phyloP scores from a whole-genome alignment of 495 filamentous ascomycete species.

The Penicillium canariense region DNA sequence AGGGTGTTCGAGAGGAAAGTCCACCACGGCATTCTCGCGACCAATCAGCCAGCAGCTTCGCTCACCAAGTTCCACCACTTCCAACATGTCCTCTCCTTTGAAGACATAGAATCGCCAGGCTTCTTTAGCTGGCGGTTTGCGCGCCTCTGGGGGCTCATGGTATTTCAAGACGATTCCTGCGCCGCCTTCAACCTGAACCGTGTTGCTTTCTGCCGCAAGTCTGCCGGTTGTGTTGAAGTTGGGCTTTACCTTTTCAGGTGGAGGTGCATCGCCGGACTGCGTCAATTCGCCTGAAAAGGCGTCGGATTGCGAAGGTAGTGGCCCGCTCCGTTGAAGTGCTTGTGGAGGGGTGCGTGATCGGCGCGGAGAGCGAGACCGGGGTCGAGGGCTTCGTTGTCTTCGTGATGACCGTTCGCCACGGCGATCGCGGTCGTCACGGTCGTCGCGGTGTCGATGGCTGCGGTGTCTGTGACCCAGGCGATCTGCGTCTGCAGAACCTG shows the following conservation, averaged over 20 bases:
- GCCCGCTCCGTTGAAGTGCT: conserved; percentile 45
- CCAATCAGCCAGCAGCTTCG: conserved; percentile 91
- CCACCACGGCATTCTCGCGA: conserved; percentile 73
- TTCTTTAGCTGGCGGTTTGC: conserved; percentile 75
- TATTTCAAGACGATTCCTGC: conserved; percentile 79
- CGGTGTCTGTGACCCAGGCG: conserved; percentile 33
- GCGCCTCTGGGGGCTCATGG: conserved; percentile 89
- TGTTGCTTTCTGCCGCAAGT: conserved; percentile 86
- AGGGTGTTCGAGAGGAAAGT: conserved; percentile 82
- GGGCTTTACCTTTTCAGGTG: conserved; percentile 73
- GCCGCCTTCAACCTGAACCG: conserved; percentile 64
- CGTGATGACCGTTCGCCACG: conserved; percentile 26
- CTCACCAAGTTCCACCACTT: conserved; percentile 70
- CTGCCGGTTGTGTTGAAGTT: conserved; percentile 80
- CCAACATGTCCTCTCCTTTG: conserved; percentile 75
- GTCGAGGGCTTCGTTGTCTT: conserved; percentile 27
- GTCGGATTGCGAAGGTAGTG: conserved; percentile 67
- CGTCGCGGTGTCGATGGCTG: conserved; percentile 30
- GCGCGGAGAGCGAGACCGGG: conserved; percentile 36
- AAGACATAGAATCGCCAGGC: conserved; percentile 92
- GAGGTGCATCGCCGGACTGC: conserved; percentile 30
- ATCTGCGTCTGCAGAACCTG: conserved; percentile 25
- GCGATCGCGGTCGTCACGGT: conserved; percentile 19
- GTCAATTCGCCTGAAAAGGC: conserved; percentile 59
- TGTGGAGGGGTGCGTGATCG: conserved; percentile 29